Base-by-base conservation (phyloP, 352 stramenopile species). In the Peronospora belbahrii region DNA sequence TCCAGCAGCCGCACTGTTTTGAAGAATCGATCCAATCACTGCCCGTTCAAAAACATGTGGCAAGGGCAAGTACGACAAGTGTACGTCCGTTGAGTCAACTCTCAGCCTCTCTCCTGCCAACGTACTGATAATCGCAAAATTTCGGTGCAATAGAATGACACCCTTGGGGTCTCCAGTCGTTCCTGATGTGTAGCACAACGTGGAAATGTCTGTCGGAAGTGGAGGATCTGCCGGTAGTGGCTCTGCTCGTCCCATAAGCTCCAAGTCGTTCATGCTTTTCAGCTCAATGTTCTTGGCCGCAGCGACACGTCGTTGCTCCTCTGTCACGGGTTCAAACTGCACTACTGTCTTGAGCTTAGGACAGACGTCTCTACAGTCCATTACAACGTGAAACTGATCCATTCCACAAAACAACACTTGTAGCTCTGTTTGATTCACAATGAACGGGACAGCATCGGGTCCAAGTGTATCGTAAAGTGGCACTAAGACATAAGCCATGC, bases 111-210 rank as follows among this genome's bases (percentile, higher is more conserved):
- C 56, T 7, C 53, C 51, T 19, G 55, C 50, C n/a, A 64, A 22
- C 0, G 49, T 34, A 19, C 57, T 39, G 3, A 65, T 19, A 0
- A 62, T 47, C 4, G 69, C 56, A 28, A 88, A 61, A 60, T 88
- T 94, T 27, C 63, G 42, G 65, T 99, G 95, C 23, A 78, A 83
- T 11, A 99, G 65, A 19, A 98, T 80, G 13, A 92, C 96, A 8
- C 95, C 95, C 70, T 98, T 98, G 23, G 96, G 94, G 67, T 96
- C 82, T 13, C 95, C 94, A 20, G 94, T 98, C 17, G 95, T 98
- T 18, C 95, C 95, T 4, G 78, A 97, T 5, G 94, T 98, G 71
- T 97, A 97, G 74, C 83, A 97, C 49, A 97, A 67, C 30, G 94
- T 98, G 13, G 87, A 88, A 13, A 98, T 55, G 62, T 98, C 94